Conservation (phyloP, 2,329 filamentous ascomycete genomes). For the Exophiala oligosperma region DNA sequence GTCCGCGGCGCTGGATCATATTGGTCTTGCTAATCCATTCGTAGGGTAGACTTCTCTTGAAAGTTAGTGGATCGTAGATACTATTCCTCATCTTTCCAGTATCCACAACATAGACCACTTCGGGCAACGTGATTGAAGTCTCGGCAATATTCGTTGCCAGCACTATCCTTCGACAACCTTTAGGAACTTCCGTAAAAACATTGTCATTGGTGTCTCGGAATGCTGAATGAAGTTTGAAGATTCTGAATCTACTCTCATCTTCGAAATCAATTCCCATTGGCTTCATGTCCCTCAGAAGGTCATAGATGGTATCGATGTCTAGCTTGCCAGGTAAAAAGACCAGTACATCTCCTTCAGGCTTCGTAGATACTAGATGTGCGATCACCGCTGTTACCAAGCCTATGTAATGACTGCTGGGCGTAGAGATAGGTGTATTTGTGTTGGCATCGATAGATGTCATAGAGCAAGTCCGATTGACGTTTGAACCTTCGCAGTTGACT, state of each 20-base stretch:
- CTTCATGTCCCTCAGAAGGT: slow-evolving; percentile 31
- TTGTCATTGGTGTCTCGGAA: slow-evolving; percentile 45
- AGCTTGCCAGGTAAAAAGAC: slow-evolving; percentile 92
- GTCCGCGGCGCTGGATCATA: slow-evolving; percentile 87
- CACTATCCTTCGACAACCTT: slow-evolving; percentile 83
- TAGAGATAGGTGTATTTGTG: not conserved
- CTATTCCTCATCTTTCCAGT: slow-evolving; percentile 68
- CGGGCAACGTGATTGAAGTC: slow-evolving; percentile 96
- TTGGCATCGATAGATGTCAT: no score
- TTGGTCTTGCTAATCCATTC: slow-evolving; percentile 65
- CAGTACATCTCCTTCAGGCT: slow-evolving; percentile 67
- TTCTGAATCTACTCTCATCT: slow-evolving; percentile 41
- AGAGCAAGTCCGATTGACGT: not conserved
- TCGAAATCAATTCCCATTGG: slow-evolving; percentile 43
- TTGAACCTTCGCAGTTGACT: not conserved
- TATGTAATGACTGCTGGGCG: slow-evolving; percentile 11
- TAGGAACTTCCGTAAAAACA: slow-evolving; percentile 42
- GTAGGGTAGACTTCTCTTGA: slow-evolving; percentile 10
- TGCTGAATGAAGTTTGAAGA: slow-evolving; percentile 50
- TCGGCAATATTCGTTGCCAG: slow-evolving; percentile 97
- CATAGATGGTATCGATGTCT: slow-evolving; percentile 74
- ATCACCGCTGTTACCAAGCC: slow-evolving; percentile 47
- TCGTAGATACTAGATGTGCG: slow-evolving; percentile 47
- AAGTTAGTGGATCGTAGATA: slow-evolving; percentile 17
- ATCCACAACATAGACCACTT: slow-evolving; percentile 95